Conservation (phyloP, 2,329 filamentous ascomycete genomes). For the Pseudogymnoascus sp. region DNA sequence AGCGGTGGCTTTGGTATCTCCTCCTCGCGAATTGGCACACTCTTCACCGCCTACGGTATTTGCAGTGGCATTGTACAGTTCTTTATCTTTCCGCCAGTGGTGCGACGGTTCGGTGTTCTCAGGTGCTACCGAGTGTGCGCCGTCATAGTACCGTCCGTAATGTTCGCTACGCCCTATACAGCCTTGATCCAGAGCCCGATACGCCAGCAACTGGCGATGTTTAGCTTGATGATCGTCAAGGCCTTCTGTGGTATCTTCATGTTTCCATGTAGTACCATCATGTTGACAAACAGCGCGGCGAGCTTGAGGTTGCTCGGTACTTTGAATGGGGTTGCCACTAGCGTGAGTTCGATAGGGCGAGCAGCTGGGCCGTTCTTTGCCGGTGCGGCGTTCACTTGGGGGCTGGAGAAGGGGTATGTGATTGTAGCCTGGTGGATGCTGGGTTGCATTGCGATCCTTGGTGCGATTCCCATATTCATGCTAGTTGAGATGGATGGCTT, state of each 20-base stretch:
- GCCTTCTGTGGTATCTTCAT: constrained; percentile 71
- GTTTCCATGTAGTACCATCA: constrained; percentile 82
- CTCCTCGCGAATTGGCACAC: constrained; percentile 69
- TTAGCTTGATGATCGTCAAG: constrained; percentile 64
- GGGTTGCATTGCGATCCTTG: constrained; percentile 53
- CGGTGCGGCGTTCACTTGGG: constrained; percentile 67
- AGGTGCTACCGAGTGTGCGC: constrained; percentile 63
- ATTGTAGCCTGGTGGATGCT: constrained; percentile 77
- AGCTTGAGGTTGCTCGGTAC: constrained; percentile 75
- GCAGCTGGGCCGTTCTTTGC: constrained; percentile 69
- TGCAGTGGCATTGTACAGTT: constrained; percentile 79
- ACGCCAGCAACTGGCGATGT: constrained; percentile 53
- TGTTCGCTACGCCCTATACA: constrained; percentile 75
- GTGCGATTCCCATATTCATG: constrained; percentile 65
- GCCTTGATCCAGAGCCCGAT: constrained; percentile 47
- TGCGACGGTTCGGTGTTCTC: constrained; percentile 65
- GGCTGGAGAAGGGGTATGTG: constrained; percentile 67
- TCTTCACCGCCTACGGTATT: constrained; percentile 78
- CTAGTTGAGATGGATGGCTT: constrained; percentile 68
- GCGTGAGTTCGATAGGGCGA: constrained; percentile 70
- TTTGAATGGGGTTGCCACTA: constrained; percentile 83
- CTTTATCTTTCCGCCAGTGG: constrained; percentile 70
- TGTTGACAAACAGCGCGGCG: constrained; percentile 78
- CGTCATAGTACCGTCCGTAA: constrained; percentile 63
- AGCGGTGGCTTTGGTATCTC: constrained; percentile 69